Conservation (phyloP, 148 eudicot genomes). For the Talinum fruticosum region DNA sequence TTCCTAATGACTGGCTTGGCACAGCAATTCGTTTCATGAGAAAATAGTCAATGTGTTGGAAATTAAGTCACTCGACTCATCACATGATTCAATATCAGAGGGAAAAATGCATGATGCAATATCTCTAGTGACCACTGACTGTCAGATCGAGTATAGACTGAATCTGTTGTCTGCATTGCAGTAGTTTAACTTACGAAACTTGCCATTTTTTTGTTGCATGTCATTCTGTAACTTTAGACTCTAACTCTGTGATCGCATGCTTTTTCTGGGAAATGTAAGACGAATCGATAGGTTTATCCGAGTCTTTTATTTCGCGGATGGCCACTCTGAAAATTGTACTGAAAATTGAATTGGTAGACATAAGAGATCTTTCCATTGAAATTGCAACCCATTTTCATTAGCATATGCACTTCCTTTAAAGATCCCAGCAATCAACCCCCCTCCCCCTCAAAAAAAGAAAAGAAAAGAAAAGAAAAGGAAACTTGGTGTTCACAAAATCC, state of each 20-base stretch:
- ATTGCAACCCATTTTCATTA: no score
- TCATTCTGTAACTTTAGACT: background rate
- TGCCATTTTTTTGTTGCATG: background rate
- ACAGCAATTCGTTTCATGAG: slow-evolving; percentile 68
- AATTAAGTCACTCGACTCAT: no score
- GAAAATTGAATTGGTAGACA: no score
- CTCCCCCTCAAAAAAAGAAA: no score
- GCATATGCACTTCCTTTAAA: no score
- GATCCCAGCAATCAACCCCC: no score
- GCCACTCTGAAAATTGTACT: no score
- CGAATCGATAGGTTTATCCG: background rate
- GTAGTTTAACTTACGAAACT: background rate
- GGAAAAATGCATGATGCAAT: background rate
- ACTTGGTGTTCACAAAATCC: no score
- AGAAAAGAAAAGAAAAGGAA: no score
- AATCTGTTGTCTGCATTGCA: background rate
- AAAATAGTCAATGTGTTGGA: slow-evolving; percentile 5
- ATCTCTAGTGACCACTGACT: background rate
- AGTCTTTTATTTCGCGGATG: no score
- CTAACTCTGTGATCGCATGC: background rate
- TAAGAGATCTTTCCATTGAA: no score
- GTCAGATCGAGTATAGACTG: background rate
- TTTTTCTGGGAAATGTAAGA: background rate
- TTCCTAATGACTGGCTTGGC: slow-evolving; percentile 83
- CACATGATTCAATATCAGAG: background rate